Base-by-base conservation (phyloP, 176 grass and related monocot genomes). In the Phoenix dactylifera region DNA sequence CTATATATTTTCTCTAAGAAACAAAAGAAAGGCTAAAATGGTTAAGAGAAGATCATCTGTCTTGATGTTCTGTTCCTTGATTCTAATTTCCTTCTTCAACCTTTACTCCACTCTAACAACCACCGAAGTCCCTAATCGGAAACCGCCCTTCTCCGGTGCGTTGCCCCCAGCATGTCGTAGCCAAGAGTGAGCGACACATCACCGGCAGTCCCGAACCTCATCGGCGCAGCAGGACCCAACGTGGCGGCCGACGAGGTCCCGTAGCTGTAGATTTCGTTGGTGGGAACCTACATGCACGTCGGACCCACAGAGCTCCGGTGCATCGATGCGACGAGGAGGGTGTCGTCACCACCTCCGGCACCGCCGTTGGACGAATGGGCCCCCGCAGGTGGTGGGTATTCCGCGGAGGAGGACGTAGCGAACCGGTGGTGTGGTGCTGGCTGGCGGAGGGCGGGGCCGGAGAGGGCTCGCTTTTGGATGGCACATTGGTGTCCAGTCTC, bases 171-270 rank as follows among this genome's bases (percentile, higher is more conserved):
- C 84, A 54, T 98, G 93, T 64, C 83, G 93, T 52, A 98, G 76
- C 23, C 93, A 98, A 76, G n/a, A 22, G 93, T 98, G 19, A 98
- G 79, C 14, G 93, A 98, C 56, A 98, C 87, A 66, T 98, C 88
- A 50, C 93, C 79, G 3, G 83, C 68, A 0, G 78, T 55, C 5
- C 84, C 87, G 61, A 90, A 88, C 55, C 93, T 72, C 80, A 88
- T 51, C 63, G 80, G 69, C 39, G 77, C 57, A 2, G 75, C 62
- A 19, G 76, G 72, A 17, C 71, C 86, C 74, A 85, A 81, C 64
- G 75, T 69, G 51, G 64, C 18, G 35, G 63, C 69, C 3, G 64
- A 15, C 22, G 63, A 55, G 6, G 59, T 28, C 0, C 63, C 62
- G 20, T 62, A 60, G 12, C 84, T 84, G 70, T 98, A 88, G 50